These are phyloP conservation scores for Ogataea trehaloabstinens DNA, from an alignment of 805 yeast genomes.

Conservation along the genomic window DNA sequence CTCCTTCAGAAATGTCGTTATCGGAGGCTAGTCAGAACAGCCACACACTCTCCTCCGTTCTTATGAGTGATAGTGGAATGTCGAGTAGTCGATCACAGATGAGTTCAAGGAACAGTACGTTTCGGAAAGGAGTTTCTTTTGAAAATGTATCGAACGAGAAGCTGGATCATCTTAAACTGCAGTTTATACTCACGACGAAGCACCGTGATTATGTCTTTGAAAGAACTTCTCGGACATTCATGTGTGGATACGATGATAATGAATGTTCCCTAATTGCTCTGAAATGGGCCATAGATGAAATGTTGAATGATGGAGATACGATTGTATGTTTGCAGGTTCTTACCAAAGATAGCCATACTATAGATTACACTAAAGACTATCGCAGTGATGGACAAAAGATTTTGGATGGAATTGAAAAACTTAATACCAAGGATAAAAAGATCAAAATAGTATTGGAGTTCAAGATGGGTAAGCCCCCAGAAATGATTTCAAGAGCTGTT, in stretches of 20 bases:
- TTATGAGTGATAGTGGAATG: conserved; percentile 3
- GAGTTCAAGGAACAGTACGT: conserved; percentile 11
- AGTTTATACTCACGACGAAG: conserved; percentile 37
- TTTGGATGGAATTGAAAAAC: conserved; percentile 30
- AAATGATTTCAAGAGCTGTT: conserved; percentile 38
- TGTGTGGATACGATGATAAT: conserved; percentile 43
- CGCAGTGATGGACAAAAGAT: conserved; percentile 34
- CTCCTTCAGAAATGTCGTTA: conserved; percentile 6
- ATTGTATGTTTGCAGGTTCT: conserved; percentile 43
- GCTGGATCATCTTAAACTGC: conserved; percentile 26
- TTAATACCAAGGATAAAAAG: conserved; percentile 35
- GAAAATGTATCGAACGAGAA: conserved; percentile 41
- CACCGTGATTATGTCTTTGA: conserved; percentile 36
- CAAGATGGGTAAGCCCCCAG: conserved; percentile 42
- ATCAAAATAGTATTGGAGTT: conserved; percentile 44
- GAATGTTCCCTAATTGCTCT: conserved; percentile 42
- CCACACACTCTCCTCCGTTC: background rate
- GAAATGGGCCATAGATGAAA: conserved; percentile 44
- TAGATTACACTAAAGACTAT: conserved; percentile 25
- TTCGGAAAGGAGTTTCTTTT: conserved; percentile 37
- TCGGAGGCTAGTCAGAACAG: conserved; percentile 1
- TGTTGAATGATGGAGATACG: conserved; percentile 45
- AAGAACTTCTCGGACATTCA: conserved; percentile 39
- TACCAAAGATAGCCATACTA: conserved; percentile 29
- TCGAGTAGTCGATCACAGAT: conserved; percentile 6